Evolutionary conservation across 2,329 filamentous ascomycete species (phyloP), one percentile per base, ranked within the genome.

Genomic region (Byssoonygena ceratinophila): DNA sequence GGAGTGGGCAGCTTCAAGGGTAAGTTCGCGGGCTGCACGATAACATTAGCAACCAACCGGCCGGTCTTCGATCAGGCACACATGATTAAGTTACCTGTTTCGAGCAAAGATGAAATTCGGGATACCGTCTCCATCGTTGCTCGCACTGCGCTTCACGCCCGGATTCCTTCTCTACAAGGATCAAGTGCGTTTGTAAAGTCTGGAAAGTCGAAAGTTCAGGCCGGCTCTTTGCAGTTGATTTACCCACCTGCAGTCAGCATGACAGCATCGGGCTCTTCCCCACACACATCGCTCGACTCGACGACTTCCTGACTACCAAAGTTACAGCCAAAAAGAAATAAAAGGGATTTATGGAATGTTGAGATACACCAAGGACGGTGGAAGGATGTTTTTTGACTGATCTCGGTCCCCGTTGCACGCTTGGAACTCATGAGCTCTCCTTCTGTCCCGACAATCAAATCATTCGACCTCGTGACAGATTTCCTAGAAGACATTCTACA

Each of bases 1-100:
- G 61, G 89, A 87, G 69, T 90, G 87, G 62, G 92, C 91, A 60
- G 92, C 92, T 78, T 98, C 92, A 71, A 98, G 82, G 53, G 92
- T 98, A 66, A 98, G 83, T 72, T 97, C 92, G 71, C 92, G 85
- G 66, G 92, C 92, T 95, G 72, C 61, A 52, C 49, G 48, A 29
- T 7, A n/a, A 18, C 25, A n/a, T 50, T 32, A 53, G 41, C 14
- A 29, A 46, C 11, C 40, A 44, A 5, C 25, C 14, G 34, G 9
- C 23, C 27, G 5, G 25, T 22, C 6, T n/a, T 36, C 34, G 20
- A 8, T 14, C 22, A 14, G 27, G 27, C 4, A 43, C 3, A 18
- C 12, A 54, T 18, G 64, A n/a, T n/a, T n/a, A n/a, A n/a, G n/a
- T n/a, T 77, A 94, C 91, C 89, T 72, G 86, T 92, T 76, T 97